Base-by-base conservation (phyloP, 139 green algal genomes). In the Haematococcus lacustris region DNA sequence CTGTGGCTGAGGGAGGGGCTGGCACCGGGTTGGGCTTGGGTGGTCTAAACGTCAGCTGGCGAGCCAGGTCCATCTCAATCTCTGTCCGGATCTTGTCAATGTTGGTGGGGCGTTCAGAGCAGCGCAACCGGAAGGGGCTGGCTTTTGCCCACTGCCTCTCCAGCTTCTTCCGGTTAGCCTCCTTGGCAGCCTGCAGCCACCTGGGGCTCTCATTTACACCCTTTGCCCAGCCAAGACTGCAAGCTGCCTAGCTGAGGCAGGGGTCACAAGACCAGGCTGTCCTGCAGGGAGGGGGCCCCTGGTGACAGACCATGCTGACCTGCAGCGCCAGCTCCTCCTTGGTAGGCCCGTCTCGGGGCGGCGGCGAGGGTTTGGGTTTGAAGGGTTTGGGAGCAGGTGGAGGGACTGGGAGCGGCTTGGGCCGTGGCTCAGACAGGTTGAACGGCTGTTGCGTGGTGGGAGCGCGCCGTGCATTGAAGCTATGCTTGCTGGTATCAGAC, bases 61-160 rank as follows among this genome's bases (percentile, higher is more conserved):
- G 57, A 0, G 51, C 69, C 23, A 82, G 60, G 62, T 89, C 83
- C 30, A 67, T 78, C 74, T 90, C 83, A 41, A 83, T 71, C 79
- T 91, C 81, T 25, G 61, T 71, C 5, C 80, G 76, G 26, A 93
- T 79, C 30, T 81, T 69, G 17, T 90, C 82, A 0, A 85, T 69
- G 32, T 89, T 91, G 28, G 65, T 88, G 2, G 90, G 90, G 41
- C 90, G 83, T 78, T 91, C 83, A 4, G 77, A 35, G 35, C 67
- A 74, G 32, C 66, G 71, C 70, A 93, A 80, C 77, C 81, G 79
- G 79, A 92, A 91, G 1, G 85, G 71, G 28, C 21, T n/a, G 3
- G 68, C 75, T 39, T 68, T 66, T 1, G 65, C 72, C 33, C 73
- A 60, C 68, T 80, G 75, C 43, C 59, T 39, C 32, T 76, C 59